Conservation (phyloP, 2,329 filamentous ascomycete species). For the Sporothrix brunneoviolacea region DNA sequence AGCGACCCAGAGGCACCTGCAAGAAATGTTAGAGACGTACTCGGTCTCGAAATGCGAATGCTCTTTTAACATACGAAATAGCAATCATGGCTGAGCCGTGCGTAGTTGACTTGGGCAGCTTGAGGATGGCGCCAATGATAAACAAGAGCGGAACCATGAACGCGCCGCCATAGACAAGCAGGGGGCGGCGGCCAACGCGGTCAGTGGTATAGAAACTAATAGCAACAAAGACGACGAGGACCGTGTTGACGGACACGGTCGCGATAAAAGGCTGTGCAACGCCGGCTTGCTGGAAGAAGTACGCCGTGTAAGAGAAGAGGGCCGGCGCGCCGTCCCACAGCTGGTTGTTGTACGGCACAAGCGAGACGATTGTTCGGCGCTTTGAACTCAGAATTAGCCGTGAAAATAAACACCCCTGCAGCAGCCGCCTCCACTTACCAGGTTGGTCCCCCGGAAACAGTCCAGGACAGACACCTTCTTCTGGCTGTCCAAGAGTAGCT, state of each 20-base stretch:
- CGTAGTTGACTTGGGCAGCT: constrained; percentile 4
- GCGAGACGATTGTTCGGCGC: constrained; percentile 11
- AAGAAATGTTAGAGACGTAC: no score
- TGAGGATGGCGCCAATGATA: constrained; percentile 11
- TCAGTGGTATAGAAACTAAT: constrained; percentile 12
- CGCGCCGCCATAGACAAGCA: constrained; percentile 10
- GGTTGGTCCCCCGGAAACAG: constrained; percentile 11
- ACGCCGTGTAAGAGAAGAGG: constrained; percentile 7
- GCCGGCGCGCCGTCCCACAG: constrained; percentile 9
- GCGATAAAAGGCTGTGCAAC: constrained; percentile 7
- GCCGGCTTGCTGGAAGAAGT: constrained; percentile 12
- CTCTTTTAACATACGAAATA: no score
- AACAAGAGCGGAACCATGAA: constrained; percentile 9
- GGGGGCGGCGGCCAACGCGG: constrained; percentile 7
- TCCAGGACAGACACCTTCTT: not conserved
- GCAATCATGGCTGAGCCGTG: constrained; percentile 11
- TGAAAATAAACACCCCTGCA: not conserved
- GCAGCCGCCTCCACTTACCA: not conserved
- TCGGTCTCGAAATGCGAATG: no score
- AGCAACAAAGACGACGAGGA: constrained; percentile 12
- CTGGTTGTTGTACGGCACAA: constrained; percentile 11
- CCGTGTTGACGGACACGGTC: constrained; percentile 10
- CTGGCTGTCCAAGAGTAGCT: constrained; percentile 6
- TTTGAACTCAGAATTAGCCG: not conserved
- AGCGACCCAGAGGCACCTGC: constrained; percentile 12